Evolutionary conservation across 2,329 filamentous ascomycete species (phyloP).

Genomic region (Scortechinia acanthostroma): DNA sequence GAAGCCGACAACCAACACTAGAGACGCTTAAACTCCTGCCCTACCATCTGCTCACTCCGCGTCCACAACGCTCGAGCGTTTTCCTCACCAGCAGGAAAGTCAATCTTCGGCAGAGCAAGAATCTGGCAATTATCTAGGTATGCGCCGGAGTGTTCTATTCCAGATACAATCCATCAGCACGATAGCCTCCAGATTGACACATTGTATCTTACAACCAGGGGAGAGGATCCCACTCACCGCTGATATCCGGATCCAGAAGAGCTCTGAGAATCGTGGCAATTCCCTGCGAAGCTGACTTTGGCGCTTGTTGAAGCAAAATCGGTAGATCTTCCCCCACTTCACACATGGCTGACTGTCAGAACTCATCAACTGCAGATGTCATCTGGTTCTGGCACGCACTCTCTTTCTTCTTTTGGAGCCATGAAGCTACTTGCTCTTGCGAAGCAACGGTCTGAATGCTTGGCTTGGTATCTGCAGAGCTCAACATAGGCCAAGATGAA

Average conservation of each 20-base stretch:
- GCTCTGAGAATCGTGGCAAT: slow-evolving; percentile 12
- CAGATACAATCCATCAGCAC: slow-evolving; percentile 1
- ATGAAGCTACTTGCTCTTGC: slow-evolving; percentile 10
- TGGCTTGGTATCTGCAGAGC: slow-evolving; percentile 11
- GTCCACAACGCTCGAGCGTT: slow-evolving; percentile 18
- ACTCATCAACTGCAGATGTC: too few relatives aligned
- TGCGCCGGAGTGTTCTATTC: slow-evolving; percentile 8
- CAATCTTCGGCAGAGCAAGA: slow-evolving; percentile 9
- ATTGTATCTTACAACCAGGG: too few relatives aligned
- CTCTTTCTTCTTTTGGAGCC: slow-evolving; percentile 13
- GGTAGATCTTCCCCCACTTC: slow-evolving; percentile 11
- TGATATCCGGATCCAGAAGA: slow-evolving; percentile 12
- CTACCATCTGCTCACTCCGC: slow-evolving; percentile 16
- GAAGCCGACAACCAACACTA: too few relatives aligned
- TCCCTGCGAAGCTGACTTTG: slow-evolving; percentile 11
- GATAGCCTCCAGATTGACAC: too few relatives aligned
- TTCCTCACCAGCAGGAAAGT: slow-evolving; percentile 14
- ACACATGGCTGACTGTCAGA: slow-evolving; percentile 1
- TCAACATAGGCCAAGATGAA: background rate
- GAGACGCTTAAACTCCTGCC: slow-evolving; percentile 18
- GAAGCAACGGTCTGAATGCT: slow-evolving; percentile 12
- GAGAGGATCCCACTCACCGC: slow-evolving; percentile 8
- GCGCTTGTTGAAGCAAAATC: slow-evolving; percentile 12
- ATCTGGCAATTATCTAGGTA: slow-evolving; percentile 14
- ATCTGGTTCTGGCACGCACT: too few relatives aligned